Conservation (phyloP, 2,329 filamentous ascomycete genomes). For the Aspergillus piperis region DNA sequence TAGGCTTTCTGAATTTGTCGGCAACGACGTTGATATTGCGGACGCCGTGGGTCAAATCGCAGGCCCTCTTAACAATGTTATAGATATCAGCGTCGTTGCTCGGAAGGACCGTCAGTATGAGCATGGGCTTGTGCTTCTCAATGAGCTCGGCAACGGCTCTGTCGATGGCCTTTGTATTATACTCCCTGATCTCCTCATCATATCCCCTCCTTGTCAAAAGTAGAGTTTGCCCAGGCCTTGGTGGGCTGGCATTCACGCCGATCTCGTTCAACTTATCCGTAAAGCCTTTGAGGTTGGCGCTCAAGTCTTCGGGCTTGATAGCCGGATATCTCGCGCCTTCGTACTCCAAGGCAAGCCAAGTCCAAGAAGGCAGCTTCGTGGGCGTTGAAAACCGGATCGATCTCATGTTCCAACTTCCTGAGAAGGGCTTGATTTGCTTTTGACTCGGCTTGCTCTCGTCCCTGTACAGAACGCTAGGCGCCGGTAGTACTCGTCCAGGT, state of each 20-base stretch:
- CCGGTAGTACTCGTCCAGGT: constrained; percentile 64
- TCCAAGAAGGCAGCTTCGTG: constrained; percentile 40
- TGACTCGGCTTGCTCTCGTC: constrained; percentile 20
- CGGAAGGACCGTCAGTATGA: constrained; percentile 65
- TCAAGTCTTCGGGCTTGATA: constrained; percentile 9
- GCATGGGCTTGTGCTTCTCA: constrained; percentile 19
- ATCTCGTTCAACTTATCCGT: constrained; percentile 27
- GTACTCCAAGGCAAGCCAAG: constrained; percentile 28
- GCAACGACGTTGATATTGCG: constrained; percentile 67
- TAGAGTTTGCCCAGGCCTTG: constrained; percentile 12
- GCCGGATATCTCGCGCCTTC: constrained; percentile 2
- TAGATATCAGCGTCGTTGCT: constrained; percentile 59
- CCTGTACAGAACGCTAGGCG: constrained; percentile 64
- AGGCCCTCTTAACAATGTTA: constrained; percentile 65
- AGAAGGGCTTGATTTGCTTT: constrained; percentile 23
- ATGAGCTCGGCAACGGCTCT: constrained; percentile 26
- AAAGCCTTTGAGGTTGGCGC: constrained; percentile 20
- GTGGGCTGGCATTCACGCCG: constrained; percentile 25
- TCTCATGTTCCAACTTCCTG: constrained; percentile 72
- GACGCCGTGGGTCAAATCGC: constrained; percentile 67
- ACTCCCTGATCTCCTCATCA: constrained; percentile 21
- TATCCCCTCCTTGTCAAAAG: constrained; percentile 16
- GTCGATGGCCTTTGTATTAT: constrained; percentile 23
- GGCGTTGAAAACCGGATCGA: constrained; percentile 58
- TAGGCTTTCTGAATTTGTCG: constrained; percentile 49